Evolutionary conservation across 2,329 filamentous ascomycete species (phyloP), one percentile per base, ranked within the genome.

Genomic region (Aspergillus fructus): DNA sequence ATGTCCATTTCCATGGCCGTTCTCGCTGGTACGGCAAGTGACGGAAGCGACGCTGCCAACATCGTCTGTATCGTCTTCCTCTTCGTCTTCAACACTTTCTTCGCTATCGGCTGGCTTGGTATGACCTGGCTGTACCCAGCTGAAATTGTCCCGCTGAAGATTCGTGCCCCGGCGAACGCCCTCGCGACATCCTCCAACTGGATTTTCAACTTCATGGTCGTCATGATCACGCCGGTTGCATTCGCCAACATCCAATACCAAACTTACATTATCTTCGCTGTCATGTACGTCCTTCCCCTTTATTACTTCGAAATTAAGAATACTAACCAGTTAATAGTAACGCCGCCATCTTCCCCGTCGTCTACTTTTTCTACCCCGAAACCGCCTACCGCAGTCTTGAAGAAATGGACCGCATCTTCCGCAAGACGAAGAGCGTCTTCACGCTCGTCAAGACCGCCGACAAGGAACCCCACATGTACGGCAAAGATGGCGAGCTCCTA

Each of bases 321-420:
- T 6, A n/a, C 24, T 9, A 60, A 55, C 62, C 66, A 4, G 47
- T 62, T 37, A 17, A 27, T 19, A 78, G 76, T 60, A 84, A 84
- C 66, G 81, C 80, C 15, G 75, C 76, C 62, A 84, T 84, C 65
- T 75, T 85, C 17, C 83, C 83, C 0, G 76, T 79, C 7, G 79
- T 83, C 48, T 86, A 84, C 72, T 82, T 85, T 72, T 84, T 85
- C 76, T 85, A 84, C 68, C 84, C 83, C 0, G 84, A 86, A 65
- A 86, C 83, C 3, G 83, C 82, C 9, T 80, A 79, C 61, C 80
- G 83, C 7, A 83, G 79, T 13, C 77, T 89, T 33, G 87, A 90
- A 71, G 87, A 90, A 69, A 85, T 90, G 72, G 87, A 90, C 66
- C 79, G 83, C 56, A 86, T 90, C 62, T 88, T 89, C 77, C 78